Evolutionary conservation across 108 stramenopile species (phyloP).

Genomic region (Pinguiococcus pyrenoidosus): DNA sequence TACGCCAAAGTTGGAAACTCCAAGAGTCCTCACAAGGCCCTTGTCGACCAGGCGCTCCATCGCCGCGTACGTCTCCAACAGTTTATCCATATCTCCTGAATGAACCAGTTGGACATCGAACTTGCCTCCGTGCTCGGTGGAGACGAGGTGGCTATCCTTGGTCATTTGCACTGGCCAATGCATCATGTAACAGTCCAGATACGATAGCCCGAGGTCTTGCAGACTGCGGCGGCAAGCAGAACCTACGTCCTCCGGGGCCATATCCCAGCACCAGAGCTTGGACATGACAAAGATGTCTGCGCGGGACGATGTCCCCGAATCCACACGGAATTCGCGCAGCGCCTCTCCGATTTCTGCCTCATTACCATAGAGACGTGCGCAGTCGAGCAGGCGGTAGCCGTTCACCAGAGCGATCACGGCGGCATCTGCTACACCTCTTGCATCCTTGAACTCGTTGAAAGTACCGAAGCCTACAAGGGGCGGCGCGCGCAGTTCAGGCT

Average conservation of each 20-base stretch:
- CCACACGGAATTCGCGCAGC: conserved; percentile 3
- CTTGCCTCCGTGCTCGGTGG: conserved; percentile 1
- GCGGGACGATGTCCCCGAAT: conserved; percentile 53
- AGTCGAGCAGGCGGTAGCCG: conserved; percentile 44
- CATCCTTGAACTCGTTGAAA: conserved; percentile 51
- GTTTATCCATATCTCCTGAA: no score
- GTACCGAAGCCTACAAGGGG: conserved; percentile 49
- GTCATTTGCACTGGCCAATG: conserved; percentile 52
- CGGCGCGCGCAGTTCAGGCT: no score
- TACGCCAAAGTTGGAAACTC: conserved; percentile 43
- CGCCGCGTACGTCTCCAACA: no score
- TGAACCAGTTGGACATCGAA: background rate
- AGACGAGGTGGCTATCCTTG: conserved; percentile 1
- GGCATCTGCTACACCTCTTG: conserved; percentile 6
- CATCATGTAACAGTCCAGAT: conserved; percentile 52
- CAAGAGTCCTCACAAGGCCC: conserved; percentile 51
- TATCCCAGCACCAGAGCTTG: conserved; percentile 49
- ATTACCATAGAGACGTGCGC: conserved; percentile 52
- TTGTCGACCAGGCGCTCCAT: conserved; percentile 21
- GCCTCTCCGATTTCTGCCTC: conserved; percentile 56
- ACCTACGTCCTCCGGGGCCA: conserved; percentile 42
- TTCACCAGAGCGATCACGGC: conserved; percentile 28
- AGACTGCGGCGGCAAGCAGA: conserved; percentile 35
- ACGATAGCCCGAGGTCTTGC: conserved; percentile 42
- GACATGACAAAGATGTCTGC: conserved; percentile 66